Evolutionary conservation across 2,329 filamentous ascomycete genomes (phyloP).

Genomic region (Hymenoscyphus occultus): DNA sequence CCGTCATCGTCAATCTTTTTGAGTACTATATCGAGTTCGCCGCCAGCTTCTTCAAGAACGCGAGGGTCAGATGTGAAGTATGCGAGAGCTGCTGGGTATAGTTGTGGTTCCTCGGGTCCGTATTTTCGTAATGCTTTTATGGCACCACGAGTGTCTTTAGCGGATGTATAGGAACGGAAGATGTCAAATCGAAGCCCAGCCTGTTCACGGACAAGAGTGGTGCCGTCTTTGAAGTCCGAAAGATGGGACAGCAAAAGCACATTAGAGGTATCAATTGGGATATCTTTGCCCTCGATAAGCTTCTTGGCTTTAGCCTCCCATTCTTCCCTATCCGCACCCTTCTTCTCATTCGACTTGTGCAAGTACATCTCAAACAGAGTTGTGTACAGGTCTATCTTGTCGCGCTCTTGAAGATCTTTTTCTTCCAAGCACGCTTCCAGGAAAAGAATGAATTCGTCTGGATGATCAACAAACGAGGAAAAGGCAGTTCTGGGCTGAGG

Average conservation of each 20-base stretch:
- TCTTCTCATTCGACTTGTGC: constrained; percentile 77
- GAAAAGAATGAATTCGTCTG: constrained; percentile 87
- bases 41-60: constrained; percentile 81
- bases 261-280: constrained; percentile 90
- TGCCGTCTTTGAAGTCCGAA: constrained; percentile 85
- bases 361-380: constrained; percentile 98
- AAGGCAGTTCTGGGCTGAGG: constrained; percentile 88
- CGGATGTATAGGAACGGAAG: constrained; percentile 91
- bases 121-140: constrained; percentile 90
- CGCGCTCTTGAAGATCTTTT: constrained; percentile 64
- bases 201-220: constrained; percentile 88
- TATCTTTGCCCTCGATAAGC: constrained; percentile 76
- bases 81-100: constrained; percentile 87
- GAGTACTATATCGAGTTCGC: constrained; percentile 77
- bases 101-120: constrained; percentile 81
- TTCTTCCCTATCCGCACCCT: constrained; percentile 65
- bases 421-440: constrained; percentile 82
- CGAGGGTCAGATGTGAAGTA: constrained; percentile 86
- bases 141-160: constrained; percentile 85
- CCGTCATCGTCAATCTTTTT: constrained; percentile 85
- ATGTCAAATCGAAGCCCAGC: constrained; percentile 91
- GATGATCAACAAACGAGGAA: constrained; percentile 92
- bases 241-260: constrained; percentile 90
- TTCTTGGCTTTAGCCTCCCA: constrained; percentile 92
- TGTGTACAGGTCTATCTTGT: constrained; percentile 85